These are phyloP conservation scores for Raddia distichophylla DNA, from an alignment of 176 grass and related monocot species.

Conservation along the genomic window DNA sequence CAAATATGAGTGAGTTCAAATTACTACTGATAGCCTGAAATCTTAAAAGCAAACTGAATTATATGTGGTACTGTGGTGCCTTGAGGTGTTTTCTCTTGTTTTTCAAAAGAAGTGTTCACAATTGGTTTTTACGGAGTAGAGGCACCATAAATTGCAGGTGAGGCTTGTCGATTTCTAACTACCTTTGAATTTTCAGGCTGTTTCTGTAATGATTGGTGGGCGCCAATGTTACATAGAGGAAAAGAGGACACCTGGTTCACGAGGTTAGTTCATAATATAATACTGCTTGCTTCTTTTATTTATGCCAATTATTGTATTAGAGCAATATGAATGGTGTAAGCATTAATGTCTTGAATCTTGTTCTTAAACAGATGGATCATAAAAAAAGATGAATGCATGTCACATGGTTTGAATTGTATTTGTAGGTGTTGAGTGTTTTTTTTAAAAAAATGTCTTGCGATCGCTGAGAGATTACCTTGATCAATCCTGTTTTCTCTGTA, in stretches of 20 bases:
- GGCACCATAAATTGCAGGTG: background rate
- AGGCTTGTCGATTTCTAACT: slow-evolving; percentile 22
- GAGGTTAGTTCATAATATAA: slow-evolving; percentile 59
- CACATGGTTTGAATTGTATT: background rate
- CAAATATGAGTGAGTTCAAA: background rate
- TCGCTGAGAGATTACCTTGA: background rate
- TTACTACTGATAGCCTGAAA: background rate
- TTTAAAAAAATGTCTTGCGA: background rate
- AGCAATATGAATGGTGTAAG: background rate
- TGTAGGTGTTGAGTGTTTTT: background rate
- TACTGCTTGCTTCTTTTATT: background rate
- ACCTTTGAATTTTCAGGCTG: slow-evolving; percentile 57
- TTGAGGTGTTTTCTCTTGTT: background rate
- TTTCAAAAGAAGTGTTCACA: background rate
- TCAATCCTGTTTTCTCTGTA: background rate
- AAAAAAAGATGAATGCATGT: background rate
- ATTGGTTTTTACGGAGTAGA: background rate
- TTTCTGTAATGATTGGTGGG: slow-evolving; percentile 64
- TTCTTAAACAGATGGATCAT: background rate
- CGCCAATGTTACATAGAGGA: slow-evolving; percentile 77
- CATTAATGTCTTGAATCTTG: background rate
- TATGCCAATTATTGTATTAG: slow-evolving; percentile 1
- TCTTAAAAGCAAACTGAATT: no score
- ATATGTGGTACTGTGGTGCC: background rate
- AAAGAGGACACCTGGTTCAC: slow-evolving; percentile 66